These are phyloP conservation scores for Fusarium neocosmosporiellum DNA, from an alignment of 2,329 filamentous ascomycete species.

Conservation along the genomic window DNA sequence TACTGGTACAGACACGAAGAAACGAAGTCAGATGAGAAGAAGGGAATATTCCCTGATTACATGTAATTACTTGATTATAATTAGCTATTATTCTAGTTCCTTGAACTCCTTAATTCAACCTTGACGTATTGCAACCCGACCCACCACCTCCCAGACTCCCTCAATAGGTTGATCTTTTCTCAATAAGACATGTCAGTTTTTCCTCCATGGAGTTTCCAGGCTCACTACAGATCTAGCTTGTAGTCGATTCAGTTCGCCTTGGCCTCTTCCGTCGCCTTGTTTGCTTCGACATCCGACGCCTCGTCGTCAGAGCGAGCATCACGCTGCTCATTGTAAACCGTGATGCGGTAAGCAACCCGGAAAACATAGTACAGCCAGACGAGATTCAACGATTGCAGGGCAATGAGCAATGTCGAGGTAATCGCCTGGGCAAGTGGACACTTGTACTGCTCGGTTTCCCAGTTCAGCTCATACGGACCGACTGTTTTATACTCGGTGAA, in stretches of 20 bases:
- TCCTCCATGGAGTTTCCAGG: no score
- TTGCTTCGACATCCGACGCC: slow-evolving; percentile 49
- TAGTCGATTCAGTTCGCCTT: neutral
- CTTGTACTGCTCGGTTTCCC: slow-evolving; percentile 81
- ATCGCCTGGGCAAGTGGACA: slow-evolving; percentile 75
- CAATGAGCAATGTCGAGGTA: slow-evolving; percentile 70
- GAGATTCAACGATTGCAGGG: slow-evolving; percentile 78
- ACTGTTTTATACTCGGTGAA: slow-evolving; percentile 79
- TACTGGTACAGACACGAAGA: neutral
- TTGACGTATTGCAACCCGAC: neutral
- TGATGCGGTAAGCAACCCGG: slow-evolving; percentile 77
- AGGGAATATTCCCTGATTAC: neutral
- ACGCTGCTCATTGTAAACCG: slow-evolving; percentile 68
- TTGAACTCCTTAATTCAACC: neutral
- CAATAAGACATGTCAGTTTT: neutral
- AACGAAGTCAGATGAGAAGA: neutral
- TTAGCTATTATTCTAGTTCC: neutral
- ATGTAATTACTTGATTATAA: neutral
- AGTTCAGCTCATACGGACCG: slow-evolving; percentile 79
- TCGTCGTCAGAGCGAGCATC: slow-evolving; percentile 78
- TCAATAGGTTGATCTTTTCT: neutral
- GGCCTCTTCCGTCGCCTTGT: neutral
- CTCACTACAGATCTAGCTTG: no score
- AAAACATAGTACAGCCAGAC: slow-evolving; percentile 85
- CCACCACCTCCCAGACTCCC: neutral